Conservation (phyloP, 495 filamentous ascomycete species). For the Rusavskia elegans region DNA sequence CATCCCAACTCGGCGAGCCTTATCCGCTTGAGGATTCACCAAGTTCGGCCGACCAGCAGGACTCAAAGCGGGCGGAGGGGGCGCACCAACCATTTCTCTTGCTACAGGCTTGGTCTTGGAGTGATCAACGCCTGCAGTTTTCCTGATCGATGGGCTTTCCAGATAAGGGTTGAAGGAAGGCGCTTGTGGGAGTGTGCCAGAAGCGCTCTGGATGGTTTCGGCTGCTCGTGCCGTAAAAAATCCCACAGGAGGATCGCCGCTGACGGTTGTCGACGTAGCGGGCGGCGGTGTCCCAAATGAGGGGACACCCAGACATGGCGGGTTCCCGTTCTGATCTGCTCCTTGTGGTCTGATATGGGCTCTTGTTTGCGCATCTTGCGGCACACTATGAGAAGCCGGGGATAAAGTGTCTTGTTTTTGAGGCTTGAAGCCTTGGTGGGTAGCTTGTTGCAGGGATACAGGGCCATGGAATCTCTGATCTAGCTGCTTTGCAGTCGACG, state of each 20-base stretch:
- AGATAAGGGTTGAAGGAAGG: slow-evolving; percentile 64
- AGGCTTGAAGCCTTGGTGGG: not conserved
- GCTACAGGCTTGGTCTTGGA: slow-evolving; percentile 50
- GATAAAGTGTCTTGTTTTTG: not conserved
- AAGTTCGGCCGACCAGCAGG: slow-evolving; percentile 29
- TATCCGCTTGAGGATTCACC: slow-evolving; percentile 54
- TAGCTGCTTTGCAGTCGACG: too few species aligned
- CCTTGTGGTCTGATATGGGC: not conserved
- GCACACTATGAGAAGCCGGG: not conserved
- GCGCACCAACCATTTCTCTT: slow-evolving; percentile 26
- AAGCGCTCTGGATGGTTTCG: slow-evolving; percentile 26
- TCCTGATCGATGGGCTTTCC: slow-evolving; percentile 75
- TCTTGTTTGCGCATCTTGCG: not conserved
- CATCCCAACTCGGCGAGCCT: slow-evolving; percentile 56
- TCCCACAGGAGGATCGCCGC: slow-evolving; percentile 27
- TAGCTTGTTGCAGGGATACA: not conserved
- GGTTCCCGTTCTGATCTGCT: not conserved
- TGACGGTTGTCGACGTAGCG: slow-evolving; percentile 2
- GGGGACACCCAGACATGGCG: not conserved
- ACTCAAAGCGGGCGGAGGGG: slow-evolving; percentile 17
- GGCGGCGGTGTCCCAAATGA: not conserved
- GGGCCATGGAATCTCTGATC: too few species aligned
- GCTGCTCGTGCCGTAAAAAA: slow-evolving; percentile 72
- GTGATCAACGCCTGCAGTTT: slow-evolving; percentile 81
- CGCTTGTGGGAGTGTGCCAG: slow-evolving; percentile 25